Percentiles rank a stretch among this genome's conserved stretches.
These are phyloP conservation scores for Cystofilobasidium macerans DNA, from an alignment of 768 basidiomycete species.

Conservation along the genomic window DNA sequence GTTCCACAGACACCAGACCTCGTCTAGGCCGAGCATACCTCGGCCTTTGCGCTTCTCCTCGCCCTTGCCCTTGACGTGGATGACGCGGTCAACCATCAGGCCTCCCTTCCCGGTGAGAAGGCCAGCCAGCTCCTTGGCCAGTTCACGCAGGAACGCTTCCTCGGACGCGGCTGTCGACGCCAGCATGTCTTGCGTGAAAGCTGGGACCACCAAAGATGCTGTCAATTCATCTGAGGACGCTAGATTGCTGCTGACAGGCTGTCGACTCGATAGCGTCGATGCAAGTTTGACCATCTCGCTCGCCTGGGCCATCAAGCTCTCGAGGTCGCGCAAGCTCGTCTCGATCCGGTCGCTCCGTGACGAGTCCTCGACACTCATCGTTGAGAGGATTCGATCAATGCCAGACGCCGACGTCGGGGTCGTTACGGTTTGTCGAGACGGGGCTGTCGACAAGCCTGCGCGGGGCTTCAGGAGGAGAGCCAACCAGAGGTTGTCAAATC, in stretches of 20 bases:
- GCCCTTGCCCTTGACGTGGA: neutral
- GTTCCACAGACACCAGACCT: slow-evolving; percentile 93
- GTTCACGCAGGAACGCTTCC: slow-evolving; percentile 67
- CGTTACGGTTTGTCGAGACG: too few relatives aligned
- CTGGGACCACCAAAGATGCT: slow-evolving; percentile 51
- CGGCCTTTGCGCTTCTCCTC: slow-evolving; percentile 41
- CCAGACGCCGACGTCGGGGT: neutral
- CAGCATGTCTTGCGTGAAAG: slow-evolving; percentile 81
- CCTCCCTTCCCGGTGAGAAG: slow-evolving; percentile 49
- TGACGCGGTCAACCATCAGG: slow-evolving; percentile 22
- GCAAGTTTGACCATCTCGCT: slow-evolving; percentile 82
- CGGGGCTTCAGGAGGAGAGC: too few relatives aligned
- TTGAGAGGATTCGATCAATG: neutral
- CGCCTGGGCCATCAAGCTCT: slow-evolving; percentile 80
- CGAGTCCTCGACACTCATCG: neutral
- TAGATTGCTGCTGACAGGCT: slow-evolving; percentile 16
- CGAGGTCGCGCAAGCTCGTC: slow-evolving; percentile 62
- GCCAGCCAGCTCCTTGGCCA: slow-evolving; percentile 68
- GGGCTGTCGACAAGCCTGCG: neutral
- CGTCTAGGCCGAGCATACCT: slow-evolving; percentile 76
- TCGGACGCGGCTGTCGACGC: slow-evolving; percentile 43
- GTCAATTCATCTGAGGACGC: slow-evolving; percentile 8
- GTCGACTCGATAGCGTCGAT: slow-evolving; percentile 56
- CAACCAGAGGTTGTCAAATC: too few relatives aligned
- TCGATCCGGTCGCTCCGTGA: slow-evolving; percentile 2